Base-by-base conservation (phyloP, 2,329 filamentous ascomycete genomes). In the Drechslerella dactyloides region DNA sequence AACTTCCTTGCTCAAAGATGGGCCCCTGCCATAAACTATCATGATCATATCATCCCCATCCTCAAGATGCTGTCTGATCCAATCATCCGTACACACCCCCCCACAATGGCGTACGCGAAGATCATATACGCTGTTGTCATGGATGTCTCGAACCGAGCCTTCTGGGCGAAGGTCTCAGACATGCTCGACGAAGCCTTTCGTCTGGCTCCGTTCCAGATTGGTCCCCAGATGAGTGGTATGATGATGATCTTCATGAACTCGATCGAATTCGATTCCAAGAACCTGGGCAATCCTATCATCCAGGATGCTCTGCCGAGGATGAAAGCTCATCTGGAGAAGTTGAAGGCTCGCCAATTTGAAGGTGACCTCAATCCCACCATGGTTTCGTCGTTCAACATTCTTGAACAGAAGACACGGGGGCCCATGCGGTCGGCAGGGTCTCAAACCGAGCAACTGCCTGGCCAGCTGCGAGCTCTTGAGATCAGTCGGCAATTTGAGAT, bases 181-280 rank as follows among this genome's bases (percentile, higher is more conserved):
- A 44, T 51, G 15, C 53, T 65, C 11, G 48, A 46, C 11, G 54
- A 46, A 11, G 24, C 44, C 0, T 42, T 65, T 11, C 33, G 51
- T 17, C 17, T 72, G 21, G 40, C 17, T 46, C 68, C 60, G 3
- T 57, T 52, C n/a, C 40, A 50, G 42, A 24, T 72, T 33, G 68
- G 60, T 1, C 13, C 40, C 1, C 42, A 59, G 15, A 72, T 72
- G 15, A 53, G 21, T 13, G 60, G 50, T 6, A 46, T 72, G 7
- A 48, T 72, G n/a, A 60, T 35, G 30, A 61, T 72, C 3, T 53
- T 72, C n/a, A 24, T 72, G 27, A 60, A 30, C 23, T 50, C 55
- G 1, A 60, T 72, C 23, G 17, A 35, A 2, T 61, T 60, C 23
- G 60, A 72, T n/a, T 11, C 21, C 11, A n/a, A n/a, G 30, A 72